Evolutionary conservation across 75 land plant genomes (phyloP).

Genomic region (Sequoia sempervirens): DNA sequence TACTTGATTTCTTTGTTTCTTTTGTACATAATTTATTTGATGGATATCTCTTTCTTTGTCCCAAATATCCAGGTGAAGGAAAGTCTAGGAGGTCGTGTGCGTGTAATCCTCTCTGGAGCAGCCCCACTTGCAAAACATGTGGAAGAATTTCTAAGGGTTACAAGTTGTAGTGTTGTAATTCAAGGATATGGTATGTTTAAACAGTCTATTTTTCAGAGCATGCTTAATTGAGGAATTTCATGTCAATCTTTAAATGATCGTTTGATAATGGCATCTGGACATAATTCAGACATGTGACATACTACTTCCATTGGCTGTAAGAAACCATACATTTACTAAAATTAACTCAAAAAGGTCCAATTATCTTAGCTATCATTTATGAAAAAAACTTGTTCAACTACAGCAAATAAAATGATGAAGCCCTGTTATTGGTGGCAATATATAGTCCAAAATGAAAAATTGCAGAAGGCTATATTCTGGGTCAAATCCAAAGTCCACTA

Average conservation of each 20-base stretch:
- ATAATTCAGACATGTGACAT: too few relatives aligned
- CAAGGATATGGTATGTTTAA: constrained; percentile 90
- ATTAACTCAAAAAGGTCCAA: not conserved
- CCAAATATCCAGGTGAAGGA: constrained; percentile 48
- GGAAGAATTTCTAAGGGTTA: constrained; percentile 89
- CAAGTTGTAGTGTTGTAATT: constrained; percentile 59
- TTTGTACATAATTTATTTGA: not conserved
- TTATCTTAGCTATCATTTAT: not conserved
- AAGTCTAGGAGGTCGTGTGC: constrained; percentile 80
- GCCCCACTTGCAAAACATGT: constrained; percentile 89
- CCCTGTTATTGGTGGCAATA: not conserved
- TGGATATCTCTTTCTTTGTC: not conserved
- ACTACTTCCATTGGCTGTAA: not conserved
- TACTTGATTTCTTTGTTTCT: not conserved
- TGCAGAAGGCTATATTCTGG: not conserved
- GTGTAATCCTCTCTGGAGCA: constrained; percentile 83
- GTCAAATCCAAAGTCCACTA: not conserved
- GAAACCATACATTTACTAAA: not conserved
- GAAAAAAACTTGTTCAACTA: too few relatives aligned
- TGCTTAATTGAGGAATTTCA: not conserved
- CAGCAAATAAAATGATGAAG: not conserved
- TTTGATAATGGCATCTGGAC: not conserved
- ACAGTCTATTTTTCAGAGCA: not conserved
- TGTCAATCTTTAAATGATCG: not conserved
- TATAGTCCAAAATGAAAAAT: not conserved